Evolutionary conservation across 139 green algal genomes (phyloP), one percentile per base, ranked within the genome.

Genomic region (Deuterostichococcus epilithicus): DNA sequence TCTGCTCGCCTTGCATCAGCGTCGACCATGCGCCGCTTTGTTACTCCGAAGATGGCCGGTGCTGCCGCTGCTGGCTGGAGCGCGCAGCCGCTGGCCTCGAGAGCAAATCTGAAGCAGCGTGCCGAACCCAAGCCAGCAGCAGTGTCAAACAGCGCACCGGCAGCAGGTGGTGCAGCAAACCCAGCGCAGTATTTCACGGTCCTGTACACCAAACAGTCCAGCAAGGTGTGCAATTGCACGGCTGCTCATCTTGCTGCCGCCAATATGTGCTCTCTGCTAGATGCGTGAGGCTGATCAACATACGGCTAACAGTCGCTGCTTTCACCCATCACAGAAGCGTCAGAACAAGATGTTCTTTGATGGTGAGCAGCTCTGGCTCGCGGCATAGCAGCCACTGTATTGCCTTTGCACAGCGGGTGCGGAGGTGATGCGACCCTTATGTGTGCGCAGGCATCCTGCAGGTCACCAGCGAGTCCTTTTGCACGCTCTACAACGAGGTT

Each of bases 281-380:
- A 30, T 33, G 25, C 28, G 68, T 42, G 6, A 52, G 30, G 15
- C 34, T 73, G 35, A 18, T 34, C 36, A 20, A 1, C 33, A 23
- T 1, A 34, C 8, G 18, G 3, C 30, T 42, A 15, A 32, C 30
- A 23, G 3, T 69, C 33, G 22, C 63, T 70, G 30, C 23, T 30
- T 72, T 6, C 22, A 20, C 32, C 15, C 42, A 6, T 30, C 15
- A 39, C 45, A 76, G 73, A 73, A 79, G 34, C 78, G 79, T 30
- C 82, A 86, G 25, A 88, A 87, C 81, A 88, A 88, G 74, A 68
- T 1, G 8, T 92, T 84, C 67, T 44, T 59, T 0, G 85, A 91
- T 42, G 87, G 88, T 39, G 72, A 63, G 52, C 26, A n/a, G n/a
- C n/a, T n/a, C n/a, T n/a, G n/a, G n/a, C n/a, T n/a, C n/a, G n/a